Percentiles rank a stretch among this genome's conserved stretches.
Evolutionary conservation across 768 basidiomycete genomes (phyloP).

Genomic region (Phanerochaete carnosa): DNA sequence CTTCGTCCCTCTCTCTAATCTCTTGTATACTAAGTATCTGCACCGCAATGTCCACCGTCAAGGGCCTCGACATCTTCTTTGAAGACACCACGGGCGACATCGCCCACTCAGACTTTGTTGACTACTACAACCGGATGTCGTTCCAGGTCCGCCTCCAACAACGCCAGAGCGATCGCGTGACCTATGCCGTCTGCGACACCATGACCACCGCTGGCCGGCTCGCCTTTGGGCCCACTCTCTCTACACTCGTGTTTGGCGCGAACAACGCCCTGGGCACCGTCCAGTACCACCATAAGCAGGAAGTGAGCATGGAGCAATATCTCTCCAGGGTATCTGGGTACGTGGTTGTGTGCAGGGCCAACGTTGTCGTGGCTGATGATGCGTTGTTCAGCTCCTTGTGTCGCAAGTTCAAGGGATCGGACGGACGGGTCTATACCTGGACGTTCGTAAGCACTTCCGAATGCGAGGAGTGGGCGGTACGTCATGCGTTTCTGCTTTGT

Average conservation of each 20-base stretch:
- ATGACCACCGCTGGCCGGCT: slow-evolving; percentile 27
- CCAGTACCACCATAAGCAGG: slow-evolving; percentile 34
- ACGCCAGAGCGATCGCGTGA: slow-evolving; percentile 33
- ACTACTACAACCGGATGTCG: slow-evolving; percentile 59
- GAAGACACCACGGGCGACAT: slow-evolving; percentile 58
- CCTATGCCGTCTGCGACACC: slow-evolving; percentile 52
- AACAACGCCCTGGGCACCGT: slow-evolving; percentile 49
- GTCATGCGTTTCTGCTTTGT: slow-evolving; percentile 18
- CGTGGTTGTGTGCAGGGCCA: slow-evolving; percentile 7
- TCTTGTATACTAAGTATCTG: background rate
- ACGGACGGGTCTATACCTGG: slow-evolving; percentile 64
- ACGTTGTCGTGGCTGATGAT: background rate
- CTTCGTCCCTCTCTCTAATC: background rate
- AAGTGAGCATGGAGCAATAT: slow-evolving; percentile 50
- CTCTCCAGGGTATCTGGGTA: slow-evolving; percentile 46
- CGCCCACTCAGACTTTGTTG: slow-evolving; percentile 54
- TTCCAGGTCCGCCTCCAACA: slow-evolving; percentile 48
- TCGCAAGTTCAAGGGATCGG: slow-evolving; percentile 55
- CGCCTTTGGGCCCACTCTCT: slow-evolving; percentile 33
- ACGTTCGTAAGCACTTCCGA: slow-evolving; percentile 41
- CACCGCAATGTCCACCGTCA: background rate
- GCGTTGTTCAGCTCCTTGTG: slow-evolving; percentile 33
- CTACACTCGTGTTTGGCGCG: slow-evolving; percentile 48
- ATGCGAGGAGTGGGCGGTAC: slow-evolving; percentile 69
- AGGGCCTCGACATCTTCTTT: slow-evolving; percentile 58